Base-by-base conservation (phyloP, 1,284 basidiomycete species). In the Trichosporon coremiiforme region DNA sequence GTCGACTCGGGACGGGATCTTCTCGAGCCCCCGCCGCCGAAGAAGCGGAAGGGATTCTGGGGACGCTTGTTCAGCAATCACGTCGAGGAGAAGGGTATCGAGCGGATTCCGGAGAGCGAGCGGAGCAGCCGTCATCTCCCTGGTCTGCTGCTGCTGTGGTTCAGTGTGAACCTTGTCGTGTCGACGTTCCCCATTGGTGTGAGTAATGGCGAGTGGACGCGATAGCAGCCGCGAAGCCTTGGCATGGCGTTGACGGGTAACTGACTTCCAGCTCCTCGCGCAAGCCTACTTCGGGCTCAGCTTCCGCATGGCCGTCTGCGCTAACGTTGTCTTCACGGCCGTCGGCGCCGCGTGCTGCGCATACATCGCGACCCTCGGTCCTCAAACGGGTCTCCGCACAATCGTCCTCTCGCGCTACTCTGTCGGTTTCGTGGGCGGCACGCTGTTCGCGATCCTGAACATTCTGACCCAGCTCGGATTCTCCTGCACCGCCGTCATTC, bases 311-410 rank as follows among this genome's bases (percentile, higher is more conserved):
- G 77, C 82, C 33, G 75, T 84, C 60, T 75, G 81, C 6, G 77
- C 80, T 35, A 83, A 83, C 29, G 75, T 83, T 29, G 74, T 75
- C 45, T 85, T 85, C 63, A 78, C 79, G 17, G 80, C 78, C 0
- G 76, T 85, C 36, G 84, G 83, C 45, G 78, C 77, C 0, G 73
- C 74, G 3, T 75, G 82, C 22, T 85, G 85, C 0, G 86, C 86
- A 0, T 88, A 88, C 75, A 86, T 88, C 65, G 86, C 88, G 13
- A 88, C 85, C 0, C 85, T 90, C n/a, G 89, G 89, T 0, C 88
- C 89, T 0, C 81, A 84, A 72, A 87, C 87, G 0, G 89, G 89
- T 7, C 78, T 90, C 65, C 85, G 89, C 5, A 89, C 89, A 0
- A 90, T 90, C 87, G 83, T 84, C 10, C 79, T 83, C 36, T 75